A percentile compares a stretch with the other conserved stretches of the same genome.
Evolutionary conservation across 2,329 filamentous ascomycete genomes (phyloP).

Genomic region (Pseudopyricularia cyperi): DNA sequence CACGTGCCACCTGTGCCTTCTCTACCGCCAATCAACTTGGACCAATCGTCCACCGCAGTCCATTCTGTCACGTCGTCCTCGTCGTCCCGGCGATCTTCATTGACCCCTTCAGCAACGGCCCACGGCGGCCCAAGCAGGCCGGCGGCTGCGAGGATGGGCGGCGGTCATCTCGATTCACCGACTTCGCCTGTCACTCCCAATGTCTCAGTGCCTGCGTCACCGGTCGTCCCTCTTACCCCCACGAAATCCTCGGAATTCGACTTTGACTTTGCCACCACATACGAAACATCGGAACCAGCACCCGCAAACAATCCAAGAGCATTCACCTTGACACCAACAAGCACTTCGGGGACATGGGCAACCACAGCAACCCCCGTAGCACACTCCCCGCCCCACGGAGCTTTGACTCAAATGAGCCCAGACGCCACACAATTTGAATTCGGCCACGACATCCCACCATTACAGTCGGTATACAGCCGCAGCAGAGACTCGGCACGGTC

Average conservation of each 20-base stretch:
- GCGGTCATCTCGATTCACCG: not conserved
- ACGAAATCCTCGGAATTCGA: not conserved
- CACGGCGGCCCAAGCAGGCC: not conserved
- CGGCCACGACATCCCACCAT: not conserved
- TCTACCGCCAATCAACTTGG: slow-evolving; percentile 1
- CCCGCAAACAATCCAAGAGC: not conserved
- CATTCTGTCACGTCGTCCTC: not conserved
- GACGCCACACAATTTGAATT: not conserved
- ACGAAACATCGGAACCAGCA: not conserved
- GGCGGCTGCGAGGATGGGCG: not conserved
- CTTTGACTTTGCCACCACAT: slow-evolving; percentile 4
- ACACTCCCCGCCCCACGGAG: not conserved
- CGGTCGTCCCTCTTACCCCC: not conserved
- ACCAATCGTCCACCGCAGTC: not conserved
- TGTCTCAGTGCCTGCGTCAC: not conserved
- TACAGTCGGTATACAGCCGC: not conserved
- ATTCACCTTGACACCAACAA: not conserved
- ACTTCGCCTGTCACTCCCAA: not conserved
- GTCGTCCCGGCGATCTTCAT: not conserved
- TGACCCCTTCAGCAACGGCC: not conserved
- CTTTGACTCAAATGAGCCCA: not conserved
- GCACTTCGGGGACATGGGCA: not conserved
- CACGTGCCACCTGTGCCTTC: slow-evolving; percentile 10
- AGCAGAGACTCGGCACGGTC: not conserved
- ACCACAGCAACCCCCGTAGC: not conserved